These are phyloP conservation scores for Pachysandra terminalis DNA, from an alignment of 164 flowering plant genomes.

Conservation along the genomic window DNA sequence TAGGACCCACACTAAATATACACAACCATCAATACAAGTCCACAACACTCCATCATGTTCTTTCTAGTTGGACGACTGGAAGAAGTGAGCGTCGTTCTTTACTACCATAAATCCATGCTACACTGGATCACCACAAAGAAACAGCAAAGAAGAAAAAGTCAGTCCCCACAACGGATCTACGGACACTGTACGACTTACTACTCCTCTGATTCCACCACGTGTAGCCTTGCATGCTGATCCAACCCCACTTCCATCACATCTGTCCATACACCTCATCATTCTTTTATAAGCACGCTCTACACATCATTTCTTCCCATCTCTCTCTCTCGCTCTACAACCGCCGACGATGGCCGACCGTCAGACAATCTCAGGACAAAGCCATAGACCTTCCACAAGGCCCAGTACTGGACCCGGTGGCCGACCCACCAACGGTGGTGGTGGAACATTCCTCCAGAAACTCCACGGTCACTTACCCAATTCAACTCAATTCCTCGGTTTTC, in stretches of 20 bases:
- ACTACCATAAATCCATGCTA: too few relatives aligned
- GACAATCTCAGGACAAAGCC: slow-evolving; percentile 9
- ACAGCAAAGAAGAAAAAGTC: too few relatives aligned
- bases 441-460: slow-evolving; percentile 33
- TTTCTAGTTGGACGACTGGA: too few relatives aligned
- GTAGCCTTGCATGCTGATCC: neutral
- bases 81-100: too few relatives aligned
- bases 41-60: too few relatives aligned
- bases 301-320: neutral
- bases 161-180: neutral
- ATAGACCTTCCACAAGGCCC: neutral
- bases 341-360: slow-evolving; percentile 34
- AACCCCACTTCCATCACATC: neutral
- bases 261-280: neutral
- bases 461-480: slow-evolving; percentile 54
- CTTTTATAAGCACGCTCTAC: neutral
- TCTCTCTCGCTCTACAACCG: neutral
- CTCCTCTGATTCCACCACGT: neutral
- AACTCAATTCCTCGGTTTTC: slow-evolving; percentile 52
- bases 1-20: too few relatives aligned
- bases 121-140: too few relatives aligned
- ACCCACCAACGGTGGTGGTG: neutral
- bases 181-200: neutral
- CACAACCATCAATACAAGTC: too few relatives aligned
- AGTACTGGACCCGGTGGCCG: neutral